phyloP scores from a whole-genome alignment of 257 asterid genomes.

The Solanum tacnaense region DNA sequence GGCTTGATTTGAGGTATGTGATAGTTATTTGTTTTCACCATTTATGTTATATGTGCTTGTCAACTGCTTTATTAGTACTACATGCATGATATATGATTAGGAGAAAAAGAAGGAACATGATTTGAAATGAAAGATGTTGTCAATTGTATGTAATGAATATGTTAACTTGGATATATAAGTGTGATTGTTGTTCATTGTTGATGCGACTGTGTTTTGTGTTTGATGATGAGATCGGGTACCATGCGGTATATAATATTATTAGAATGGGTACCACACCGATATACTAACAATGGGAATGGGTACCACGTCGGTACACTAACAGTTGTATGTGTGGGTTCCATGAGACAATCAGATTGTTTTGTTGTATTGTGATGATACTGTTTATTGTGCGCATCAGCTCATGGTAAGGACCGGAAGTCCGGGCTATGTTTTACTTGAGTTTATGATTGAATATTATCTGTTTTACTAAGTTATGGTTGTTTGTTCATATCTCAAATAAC shows the following conservation, averaged over 20 bases:
- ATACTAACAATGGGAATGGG: background rate
- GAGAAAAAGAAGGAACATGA: background rate
- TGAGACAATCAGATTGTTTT: background rate
- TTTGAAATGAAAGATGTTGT: background rate
- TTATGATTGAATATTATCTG: too few species aligned
- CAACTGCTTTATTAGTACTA: background rate
- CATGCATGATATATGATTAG: background rate
- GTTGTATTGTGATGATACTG: background rate
- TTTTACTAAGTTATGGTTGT: too few species aligned
- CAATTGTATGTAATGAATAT: background rate
- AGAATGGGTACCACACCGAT: background rate
- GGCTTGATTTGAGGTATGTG: background rate
- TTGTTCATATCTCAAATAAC: too few species aligned
- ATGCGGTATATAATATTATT: background rate
- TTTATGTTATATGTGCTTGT: background rate
- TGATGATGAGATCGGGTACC: background rate
- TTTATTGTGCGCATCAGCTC: background rate
- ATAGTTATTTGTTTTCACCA: fast-evolving
- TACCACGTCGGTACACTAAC: background rate
- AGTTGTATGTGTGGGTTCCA: background rate
- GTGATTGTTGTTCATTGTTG: background rate
- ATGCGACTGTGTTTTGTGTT: background rate
- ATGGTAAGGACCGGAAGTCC: too few species aligned
- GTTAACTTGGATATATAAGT: background rate
- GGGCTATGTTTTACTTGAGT: too few species aligned